Evolutionary conservation across 1,284 basidiomycete species (phyloP), one percentile per base, ranked within the genome.

Genomic region (Anthracocystis panici-leucophaei): DNA sequence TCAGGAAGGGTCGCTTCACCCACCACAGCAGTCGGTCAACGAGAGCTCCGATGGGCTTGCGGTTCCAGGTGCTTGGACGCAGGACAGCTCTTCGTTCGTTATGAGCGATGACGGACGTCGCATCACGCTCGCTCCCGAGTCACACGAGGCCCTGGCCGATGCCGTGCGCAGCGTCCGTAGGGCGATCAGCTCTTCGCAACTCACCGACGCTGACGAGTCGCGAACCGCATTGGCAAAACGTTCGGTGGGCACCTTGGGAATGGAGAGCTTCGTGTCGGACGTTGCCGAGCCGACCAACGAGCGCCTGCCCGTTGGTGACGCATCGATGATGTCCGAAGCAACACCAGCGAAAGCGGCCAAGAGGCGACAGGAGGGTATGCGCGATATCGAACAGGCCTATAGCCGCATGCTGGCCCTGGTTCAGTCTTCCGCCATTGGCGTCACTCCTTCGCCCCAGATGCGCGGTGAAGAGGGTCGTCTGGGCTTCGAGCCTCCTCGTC

Each of bases 401-500:
- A 50, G 56, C n/a, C 65, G 75, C n/a, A 77, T 77, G 75, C 58
- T 75, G n/a, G 75, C 71, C 8, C 35, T 77, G 31, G 75, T 77
- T 5, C 67, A 68, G 45, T 72, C 72, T 20, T 67, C 72, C 5
- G 75, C 70, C 21, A 65, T 75, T 27, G 75, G 75, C 8, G 65
- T 69, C 31, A 77, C 71, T 10, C 75, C 75, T n/a, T 77, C 75
- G 16, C 75, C 75, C 2, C 65, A 68, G 38, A 56, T 75, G 57
- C 56, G 60, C 14, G 21, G 33, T 20, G 73, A 75, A 4, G 73
- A 67, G 33, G 46, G 40, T 48, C 73, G 73, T 20, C 55, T 64
- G 11, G 72, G 72, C n/a, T 33, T 55, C 7, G 67, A 62, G 33
- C 59, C 66, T 35, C 67, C 73, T 35, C 64, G 54, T 14, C 63